Percentiles rank a stretch among this genome's conserved stretches.
These are phyloP conservation scores for Kuraishia molischiana DNA, from an alignment of 805 yeast species.

Conservation along the genomic window DNA sequence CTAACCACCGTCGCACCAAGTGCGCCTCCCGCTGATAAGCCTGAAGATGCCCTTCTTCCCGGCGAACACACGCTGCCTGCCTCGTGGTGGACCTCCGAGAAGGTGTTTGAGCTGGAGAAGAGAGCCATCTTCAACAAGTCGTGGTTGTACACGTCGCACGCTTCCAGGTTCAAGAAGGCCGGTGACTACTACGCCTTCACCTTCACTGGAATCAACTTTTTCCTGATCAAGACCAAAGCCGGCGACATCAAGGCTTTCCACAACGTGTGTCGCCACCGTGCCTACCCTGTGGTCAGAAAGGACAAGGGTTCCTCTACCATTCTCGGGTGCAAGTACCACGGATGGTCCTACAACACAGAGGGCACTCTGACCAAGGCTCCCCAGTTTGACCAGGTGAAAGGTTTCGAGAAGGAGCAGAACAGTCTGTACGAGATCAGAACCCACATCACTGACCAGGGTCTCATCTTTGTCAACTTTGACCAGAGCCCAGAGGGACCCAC, in stretches of 20 bases:
- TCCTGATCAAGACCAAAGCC: constrained; percentile 41
- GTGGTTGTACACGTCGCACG: constrained; percentile 46
- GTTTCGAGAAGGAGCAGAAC: constrained; percentile 45
- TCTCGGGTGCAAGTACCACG: constrained; percentile 54
- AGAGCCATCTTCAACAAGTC: constrained; percentile 46
- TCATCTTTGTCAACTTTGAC: constrained; percentile 47
- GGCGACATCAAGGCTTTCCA: constrained; percentile 51
- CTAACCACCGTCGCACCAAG: constrained; percentile 12
- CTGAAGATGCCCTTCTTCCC: constrained; percentile 21
- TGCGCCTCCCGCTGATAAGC: constrained; percentile 17
- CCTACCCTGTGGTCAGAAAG: constrained; percentile 51
- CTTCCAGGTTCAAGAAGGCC: constrained; percentile 42
- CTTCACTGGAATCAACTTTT: constrained; percentile 43
- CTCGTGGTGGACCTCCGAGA: constrained; percentile 56
- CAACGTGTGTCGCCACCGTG: constrained; percentile 57
- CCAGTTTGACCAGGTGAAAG: constrained; percentile 48
- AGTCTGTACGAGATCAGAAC: constrained; percentile 45
- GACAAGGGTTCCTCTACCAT: constrained; percentile 48
- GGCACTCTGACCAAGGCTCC: constrained; percentile 54
- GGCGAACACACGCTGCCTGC: constrained; percentile 51
- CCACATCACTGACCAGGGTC: constrained; percentile 45
- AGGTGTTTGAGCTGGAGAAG: constrained; percentile 48
- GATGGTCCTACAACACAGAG: constrained; percentile 57
- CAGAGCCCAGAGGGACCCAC: constrained; percentile 27
- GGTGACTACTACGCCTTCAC: constrained; percentile 47